These are phyloP conservation scores for Talaromyces sp. DNA, from an alignment of 2,329 filamentous ascomycete species.

Conservation along the genomic window DNA sequence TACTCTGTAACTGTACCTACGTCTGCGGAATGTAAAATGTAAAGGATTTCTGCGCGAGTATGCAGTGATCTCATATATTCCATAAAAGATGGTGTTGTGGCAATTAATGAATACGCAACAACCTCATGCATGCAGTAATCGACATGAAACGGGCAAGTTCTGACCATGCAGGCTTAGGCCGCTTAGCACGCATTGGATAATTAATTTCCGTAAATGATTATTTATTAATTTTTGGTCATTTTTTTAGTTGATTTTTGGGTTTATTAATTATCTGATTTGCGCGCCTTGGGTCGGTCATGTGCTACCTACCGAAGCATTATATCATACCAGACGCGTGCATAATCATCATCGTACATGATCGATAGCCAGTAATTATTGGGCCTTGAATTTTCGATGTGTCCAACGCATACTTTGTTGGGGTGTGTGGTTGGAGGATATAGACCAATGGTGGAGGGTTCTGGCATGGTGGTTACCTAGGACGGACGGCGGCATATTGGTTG, in stretches of 20 bases:
- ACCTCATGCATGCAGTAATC: neutral
- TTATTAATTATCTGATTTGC: too few species aligned
- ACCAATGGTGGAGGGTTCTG: neutral
- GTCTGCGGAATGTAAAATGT: neutral
- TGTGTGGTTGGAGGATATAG: neutral
- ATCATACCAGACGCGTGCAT: too few species aligned
- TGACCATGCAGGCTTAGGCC: neutral
- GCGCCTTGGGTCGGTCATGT: too few species aligned
- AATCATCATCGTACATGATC: too few species aligned
- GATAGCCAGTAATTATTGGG: too few species aligned
- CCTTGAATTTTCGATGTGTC: too few species aligned
- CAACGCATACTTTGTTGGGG: too few species aligned
- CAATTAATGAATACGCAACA: neutral
- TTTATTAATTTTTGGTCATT: too few species aligned
- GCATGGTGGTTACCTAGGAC: neutral
- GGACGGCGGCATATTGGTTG: neutral
- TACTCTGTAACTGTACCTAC: conserved; percentile 15
- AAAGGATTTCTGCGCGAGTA: neutral
- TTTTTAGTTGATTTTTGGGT: too few species aligned
- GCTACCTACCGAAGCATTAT: too few species aligned
- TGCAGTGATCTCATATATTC: neutral
- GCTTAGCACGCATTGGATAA: neutral
- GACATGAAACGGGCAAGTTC: neutral
- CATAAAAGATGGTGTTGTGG: neutral
- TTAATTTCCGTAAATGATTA: neutral